A percentile compares a stretch with the other conserved stretches of the same genome.
phyloP scores from a whole-genome alignment of 345 rosid genomes.

The Garcia nutans region DNA sequence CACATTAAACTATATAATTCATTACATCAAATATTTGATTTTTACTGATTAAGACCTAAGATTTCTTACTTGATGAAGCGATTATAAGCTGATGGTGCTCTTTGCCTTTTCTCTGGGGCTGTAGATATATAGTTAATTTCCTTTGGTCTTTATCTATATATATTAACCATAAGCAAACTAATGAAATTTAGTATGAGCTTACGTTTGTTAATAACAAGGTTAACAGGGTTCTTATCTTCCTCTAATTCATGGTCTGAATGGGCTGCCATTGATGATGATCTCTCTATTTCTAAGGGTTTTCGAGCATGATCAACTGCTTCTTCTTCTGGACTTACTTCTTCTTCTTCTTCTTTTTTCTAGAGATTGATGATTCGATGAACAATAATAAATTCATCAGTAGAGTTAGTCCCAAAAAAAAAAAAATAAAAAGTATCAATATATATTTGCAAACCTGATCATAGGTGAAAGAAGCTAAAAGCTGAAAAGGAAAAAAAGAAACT shows the following conservation, averaged over 20 bases:
- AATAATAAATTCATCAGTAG: background rate
- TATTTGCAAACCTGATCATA: slow-evolving; percentile 24
- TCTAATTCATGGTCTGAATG: slow-evolving; percentile 69
- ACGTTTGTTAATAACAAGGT: slow-evolving; percentile 86
- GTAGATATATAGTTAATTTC: background rate
- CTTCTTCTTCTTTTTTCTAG: slow-evolving; percentile 43
- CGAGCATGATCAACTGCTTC: slow-evolving; percentile 29
- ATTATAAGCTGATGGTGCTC: slow-evolving; percentile 97
- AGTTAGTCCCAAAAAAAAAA: background rate
- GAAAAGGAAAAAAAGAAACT: slow-evolving; percentile 83
- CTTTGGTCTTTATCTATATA: too few relatives aligned
- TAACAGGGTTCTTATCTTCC: slow-evolving; percentile 45
- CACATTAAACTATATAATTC: background rate
- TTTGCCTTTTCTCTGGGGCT: slow-evolving; percentile 98
- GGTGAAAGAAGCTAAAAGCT: slow-evolving; percentile 65
- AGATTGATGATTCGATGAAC: background rate
- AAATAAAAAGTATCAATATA: background rate
- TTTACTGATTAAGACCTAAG: background rate
- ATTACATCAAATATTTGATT: background rate
- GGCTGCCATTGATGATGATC: slow-evolving; percentile 41
- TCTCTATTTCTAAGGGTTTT: slow-evolving; percentile 35
- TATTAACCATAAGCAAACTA: too few relatives aligned
- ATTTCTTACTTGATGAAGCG: slow-evolving; percentile 82
- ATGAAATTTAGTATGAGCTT: slow-evolving; percentile 16
- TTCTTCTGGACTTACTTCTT: slow-evolving; percentile 26